These are phyloP conservation scores for Ulota crispa DNA, from an alignment of 225 moss, liverwort and hornwort genomes.

Conservation along the genomic window DNA sequence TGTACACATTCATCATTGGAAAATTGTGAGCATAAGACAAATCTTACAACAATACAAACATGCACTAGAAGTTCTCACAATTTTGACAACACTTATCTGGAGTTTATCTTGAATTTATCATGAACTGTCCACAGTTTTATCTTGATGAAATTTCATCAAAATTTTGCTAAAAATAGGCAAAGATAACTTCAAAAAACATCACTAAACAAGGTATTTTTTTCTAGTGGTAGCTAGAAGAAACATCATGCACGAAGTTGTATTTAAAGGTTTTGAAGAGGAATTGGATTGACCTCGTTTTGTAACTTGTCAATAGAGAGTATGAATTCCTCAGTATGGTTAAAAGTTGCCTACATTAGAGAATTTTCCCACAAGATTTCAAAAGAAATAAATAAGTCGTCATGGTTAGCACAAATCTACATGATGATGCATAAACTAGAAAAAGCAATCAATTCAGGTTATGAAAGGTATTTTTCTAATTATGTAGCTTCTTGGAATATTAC, in stretches of 20 bases:
- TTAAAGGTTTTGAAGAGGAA: neutral
- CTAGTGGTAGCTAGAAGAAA: neutral
- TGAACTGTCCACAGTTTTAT: no score
- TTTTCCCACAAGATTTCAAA: neutral
- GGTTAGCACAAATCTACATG: neutral
- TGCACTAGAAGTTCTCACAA: no score
- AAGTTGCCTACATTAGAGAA: conserved; percentile 61
- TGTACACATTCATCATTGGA: conserved; percentile 30
- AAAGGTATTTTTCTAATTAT: neutral
- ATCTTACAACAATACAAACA: neutral
- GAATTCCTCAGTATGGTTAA: conserved; percentile 83
- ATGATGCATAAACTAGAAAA: neutral
- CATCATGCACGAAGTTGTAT: neutral
- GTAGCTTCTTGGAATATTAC: no score
- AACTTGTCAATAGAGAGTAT: conserved; percentile 77
- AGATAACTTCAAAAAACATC: no score
- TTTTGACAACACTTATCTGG: no score
- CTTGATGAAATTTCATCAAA: no score
- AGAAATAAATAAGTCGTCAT: neutral
- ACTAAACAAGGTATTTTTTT: neutral
- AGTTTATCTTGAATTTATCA: no score
- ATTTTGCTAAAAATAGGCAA: no score
- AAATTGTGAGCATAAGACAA: neutral
- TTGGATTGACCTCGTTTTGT: conserved; percentile 64
- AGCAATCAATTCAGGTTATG: neutral